Percentiles rank a stretch among this genome's conserved stretches.
phyloP scores from a whole-genome alignment of 2,329 filamentous ascomycete species.

The Byssochlamys sp. region DNA sequence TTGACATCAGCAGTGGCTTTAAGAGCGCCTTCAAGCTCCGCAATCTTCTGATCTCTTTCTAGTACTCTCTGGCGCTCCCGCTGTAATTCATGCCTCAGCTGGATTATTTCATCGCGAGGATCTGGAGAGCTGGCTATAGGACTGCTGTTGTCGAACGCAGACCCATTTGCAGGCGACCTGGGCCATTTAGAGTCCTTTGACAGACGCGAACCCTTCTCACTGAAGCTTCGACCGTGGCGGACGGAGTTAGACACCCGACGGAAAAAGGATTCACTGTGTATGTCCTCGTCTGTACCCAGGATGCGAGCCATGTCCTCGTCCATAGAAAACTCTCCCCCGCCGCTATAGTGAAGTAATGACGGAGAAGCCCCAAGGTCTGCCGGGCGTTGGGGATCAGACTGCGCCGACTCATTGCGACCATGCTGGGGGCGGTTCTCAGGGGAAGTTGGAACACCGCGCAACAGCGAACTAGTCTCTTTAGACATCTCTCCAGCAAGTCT shows the following conservation, averaged over 20 bases:
- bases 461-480: background rate
- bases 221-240: slow-evolving; percentile 81
- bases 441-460: background rate
- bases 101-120: slow-evolving; percentile 51
- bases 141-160: slow-evolving; percentile 58
- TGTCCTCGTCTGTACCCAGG: slow-evolving; percentile 56
- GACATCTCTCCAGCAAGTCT: background rate
- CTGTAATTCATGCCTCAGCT: slow-evolving; percentile 62
- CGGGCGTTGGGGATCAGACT: slow-evolving; percentile 27
- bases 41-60: slow-evolving; percentile 76
- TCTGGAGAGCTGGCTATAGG: slow-evolving; percentile 55
- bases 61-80: slow-evolving; percentile 76
- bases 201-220: slow-evolving; percentile 51
- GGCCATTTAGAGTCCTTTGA: slow-evolving; percentile 60
- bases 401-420: slow-evolving; percentile 40
- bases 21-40: slow-evolving; percentile 59
- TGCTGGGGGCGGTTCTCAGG: slow-evolving; percentile 5
- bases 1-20: slow-evolving; percentile 55
- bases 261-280: slow-evolving; percentile 61
- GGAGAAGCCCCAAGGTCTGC: slow-evolving; percentile 49
- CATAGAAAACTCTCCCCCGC: slow-evolving; percentile 79
- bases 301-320: slow-evolving; percentile 93
- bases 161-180: slow-evolving; percentile 52
- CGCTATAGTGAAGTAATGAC: slow-evolving; percentile 62
- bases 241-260: slow-evolving; percentile 87